Conservation (phyloP, 805 yeast species). For the Cyberlindnera euphorbiae region DNA sequence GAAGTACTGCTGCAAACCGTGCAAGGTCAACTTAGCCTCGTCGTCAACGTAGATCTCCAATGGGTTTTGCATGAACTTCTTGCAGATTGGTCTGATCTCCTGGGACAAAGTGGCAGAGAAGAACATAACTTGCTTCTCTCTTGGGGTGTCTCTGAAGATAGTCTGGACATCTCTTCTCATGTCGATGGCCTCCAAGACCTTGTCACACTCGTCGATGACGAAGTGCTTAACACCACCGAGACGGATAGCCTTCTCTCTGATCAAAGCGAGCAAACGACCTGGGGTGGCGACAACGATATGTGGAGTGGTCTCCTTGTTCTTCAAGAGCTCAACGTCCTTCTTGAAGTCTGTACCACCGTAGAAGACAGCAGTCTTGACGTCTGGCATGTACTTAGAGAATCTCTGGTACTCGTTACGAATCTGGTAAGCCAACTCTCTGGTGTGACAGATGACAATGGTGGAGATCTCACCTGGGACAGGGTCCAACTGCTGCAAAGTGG, state of each 20-base stretch:
- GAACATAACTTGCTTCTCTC: slow-evolving; percentile 99
- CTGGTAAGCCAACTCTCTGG: slow-evolving; percentile 98
- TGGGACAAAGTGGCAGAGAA: slow-evolving; percentile 93
- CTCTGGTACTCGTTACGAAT: slow-evolving; percentile 96
- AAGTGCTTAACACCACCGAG: slow-evolving; percentile 88
- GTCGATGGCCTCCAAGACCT: slow-evolving; percentile 83
- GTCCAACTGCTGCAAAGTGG: slow-evolving; percentile 94
- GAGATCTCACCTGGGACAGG: slow-evolving; percentile 97
- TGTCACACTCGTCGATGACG: slow-evolving; percentile 97
- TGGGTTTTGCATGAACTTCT: slow-evolving; percentile 97
- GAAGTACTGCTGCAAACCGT: slow-evolving; percentile 96
- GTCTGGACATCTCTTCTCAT: slow-evolving; percentile 99
- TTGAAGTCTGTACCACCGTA: slow-evolving; percentile 91
- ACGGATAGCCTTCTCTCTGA: slow-evolving; percentile 84
- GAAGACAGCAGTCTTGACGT: slow-evolving; percentile 92
- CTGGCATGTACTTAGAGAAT: slow-evolving; percentile 98
- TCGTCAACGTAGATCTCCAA: slow-evolving; percentile 96
- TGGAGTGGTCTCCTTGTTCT: slow-evolving; percentile 91
- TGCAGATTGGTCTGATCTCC: slow-evolving; percentile 94
- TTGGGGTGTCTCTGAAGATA: slow-evolving; percentile 95
- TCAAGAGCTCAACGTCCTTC: slow-evolving; percentile 81
- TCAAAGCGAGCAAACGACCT: slow-evolving; percentile 93
- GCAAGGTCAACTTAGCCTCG: slow-evolving; percentile 94
- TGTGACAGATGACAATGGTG: slow-evolving; percentile 92
- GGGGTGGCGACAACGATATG: slow-evolving; percentile 98